Evolutionary conservation across 768 basidiomycete species (phyloP).

Genomic region (Trametes cubensis): DNA sequence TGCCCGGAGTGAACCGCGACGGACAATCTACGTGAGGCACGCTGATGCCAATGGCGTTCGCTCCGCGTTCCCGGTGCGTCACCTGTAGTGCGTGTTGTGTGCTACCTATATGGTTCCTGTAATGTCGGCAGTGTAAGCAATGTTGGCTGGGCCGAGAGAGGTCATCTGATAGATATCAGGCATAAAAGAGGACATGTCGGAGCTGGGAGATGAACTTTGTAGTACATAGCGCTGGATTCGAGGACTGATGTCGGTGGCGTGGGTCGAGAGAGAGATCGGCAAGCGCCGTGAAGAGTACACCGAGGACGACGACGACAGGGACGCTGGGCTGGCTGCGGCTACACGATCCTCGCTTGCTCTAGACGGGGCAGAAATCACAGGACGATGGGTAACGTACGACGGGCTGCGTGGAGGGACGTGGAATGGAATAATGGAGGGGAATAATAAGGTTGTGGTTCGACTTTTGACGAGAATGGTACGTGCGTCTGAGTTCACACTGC

Average conservation of each 20-base stretch:
- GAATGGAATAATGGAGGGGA: not conserved
- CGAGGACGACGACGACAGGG: not conserved
- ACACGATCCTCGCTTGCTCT: not conserved
- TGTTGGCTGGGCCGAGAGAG: too few relatives aligned
- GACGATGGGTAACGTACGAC: constrained; percentile 8
- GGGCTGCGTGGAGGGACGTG: not conserved
- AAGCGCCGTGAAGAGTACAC: not conserved
- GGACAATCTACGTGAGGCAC: too few relatives aligned
- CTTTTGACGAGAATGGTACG: constrained; percentile 8
- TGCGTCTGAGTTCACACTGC: too few relatives aligned
- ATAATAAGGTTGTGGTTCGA: constrained; percentile 22
- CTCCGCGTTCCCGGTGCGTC: too few relatives aligned
- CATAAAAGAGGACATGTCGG: not conserved
- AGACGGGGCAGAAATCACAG: not conserved
- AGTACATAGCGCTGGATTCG: not conserved
- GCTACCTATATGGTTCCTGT: too few relatives aligned
- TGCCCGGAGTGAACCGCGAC: too few relatives aligned
- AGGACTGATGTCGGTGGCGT: not conserved
- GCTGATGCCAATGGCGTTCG: too few relatives aligned
- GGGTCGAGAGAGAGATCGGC: not conserved
- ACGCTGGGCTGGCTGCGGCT: not conserved
- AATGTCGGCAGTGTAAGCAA: too few relatives aligned
- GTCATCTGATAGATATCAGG: too few relatives aligned
- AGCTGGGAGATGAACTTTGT: not conserved
- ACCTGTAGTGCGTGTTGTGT: too few relatives aligned